Evolutionary conservation across 2,329 filamentous ascomycete species (phyloP), one percentile per base, ranked within the genome.

Genomic region (Gaeumannomyces sp.): DNA sequence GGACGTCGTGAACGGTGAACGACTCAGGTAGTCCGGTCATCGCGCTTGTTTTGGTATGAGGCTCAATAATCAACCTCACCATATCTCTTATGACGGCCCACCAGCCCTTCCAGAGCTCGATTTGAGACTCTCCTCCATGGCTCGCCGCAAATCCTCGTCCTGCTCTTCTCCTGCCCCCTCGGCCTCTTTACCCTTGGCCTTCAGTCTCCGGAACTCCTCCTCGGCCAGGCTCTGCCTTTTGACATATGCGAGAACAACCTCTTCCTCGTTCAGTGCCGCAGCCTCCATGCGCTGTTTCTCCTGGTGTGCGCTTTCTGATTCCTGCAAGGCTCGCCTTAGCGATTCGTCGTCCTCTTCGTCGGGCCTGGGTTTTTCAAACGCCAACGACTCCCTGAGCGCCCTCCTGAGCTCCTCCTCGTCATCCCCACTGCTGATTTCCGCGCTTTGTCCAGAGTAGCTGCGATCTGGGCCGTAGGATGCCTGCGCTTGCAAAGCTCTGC

Each of bases 171-270:
- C 65, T 65, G 68, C 69, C n/a, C 65, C 58, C 45, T 63, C 67
- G 6, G 64, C 72, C 25, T 71, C 76, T 67, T 76, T 78, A 5
- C 72, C 76, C 69, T 77, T 77, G 13, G 71, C 66, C 62, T 70
- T 68, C 45, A 72, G 70, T 63, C 73, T 69, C 14, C 78, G 75
- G 61, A 74, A 80, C 72, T 87, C 81, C 68, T 88, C 87, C 75
- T 94, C 91, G 0, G 84, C 81, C 58, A 92, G 72, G 73, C 89
- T 92, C 77, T 93, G 89, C 78, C 87, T 89, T 80, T 89, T 90
- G 57, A 92, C 83, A 74, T 91, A 92, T 70, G 92, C 89, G 72
- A 93, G 74, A 11, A 93, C 85, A 65, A 90, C 86, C 65, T 92
- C 85, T 72, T 93, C 89, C 71, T 93, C 90, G 0, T 81, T 84